These are phyloP conservation scores for Oenanthe sinensis DNA, from an alignment of 129 eudicot genomes.

Conservation along the genomic window DNA sequence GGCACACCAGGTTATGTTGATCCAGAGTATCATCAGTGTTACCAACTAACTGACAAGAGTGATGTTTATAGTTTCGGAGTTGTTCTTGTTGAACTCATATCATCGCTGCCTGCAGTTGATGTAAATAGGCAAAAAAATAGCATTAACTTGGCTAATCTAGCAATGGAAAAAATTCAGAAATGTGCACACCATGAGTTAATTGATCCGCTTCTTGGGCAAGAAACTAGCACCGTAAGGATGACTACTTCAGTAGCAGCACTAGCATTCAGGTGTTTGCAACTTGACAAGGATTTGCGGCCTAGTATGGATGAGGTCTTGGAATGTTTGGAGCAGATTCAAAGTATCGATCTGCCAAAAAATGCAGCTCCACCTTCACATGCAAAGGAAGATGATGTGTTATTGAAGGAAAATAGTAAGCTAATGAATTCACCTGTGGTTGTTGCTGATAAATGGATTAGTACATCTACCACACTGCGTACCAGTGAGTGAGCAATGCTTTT, in stretches of 20 bases:
- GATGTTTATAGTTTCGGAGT: slow-evolving; percentile 67
- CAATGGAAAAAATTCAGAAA: slow-evolving; percentile 36
- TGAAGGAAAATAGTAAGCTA: slow-evolving; percentile 24
- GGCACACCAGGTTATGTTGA: slow-evolving; percentile 60
- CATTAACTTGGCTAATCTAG: slow-evolving; percentile 47
- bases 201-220: slow-evolving; percentile 39
- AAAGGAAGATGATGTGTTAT: slow-evolving; percentile 30
- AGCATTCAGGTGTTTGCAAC: slow-evolving; percentile 47
- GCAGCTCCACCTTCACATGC: slow-evolving; percentile 30
- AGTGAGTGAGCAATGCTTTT: slow-evolving; percentile 12
- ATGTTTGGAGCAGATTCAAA: slow-evolving; percentile 33
- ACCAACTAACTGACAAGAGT: slow-evolving; percentile 42
- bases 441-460: slow-evolving; percentile 39
- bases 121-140: slow-evolving; percentile 32
- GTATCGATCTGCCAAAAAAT: not conserved
- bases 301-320: slow-evolving; percentile 41
- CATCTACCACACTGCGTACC: slow-evolving; percentile 31
- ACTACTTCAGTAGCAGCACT: slow-evolving; percentile 46
- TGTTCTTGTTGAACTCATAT: slow-evolving; percentile 45
- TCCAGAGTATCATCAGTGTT: slow-evolving; percentile 41
- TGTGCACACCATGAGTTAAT: slow-evolving; percentile 36
- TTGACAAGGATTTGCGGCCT: slow-evolving; percentile 48
- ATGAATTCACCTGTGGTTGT: slow-evolving; percentile 44
- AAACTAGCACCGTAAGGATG: slow-evolving; percentile 34
- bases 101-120: slow-evolving; percentile 53